A percentile compares a stretch with the other conserved stretches of the same genome.
Conservation (phyloP, 495 filamentous ascomycete species). For the Cudoniella acicularis region DNA sequence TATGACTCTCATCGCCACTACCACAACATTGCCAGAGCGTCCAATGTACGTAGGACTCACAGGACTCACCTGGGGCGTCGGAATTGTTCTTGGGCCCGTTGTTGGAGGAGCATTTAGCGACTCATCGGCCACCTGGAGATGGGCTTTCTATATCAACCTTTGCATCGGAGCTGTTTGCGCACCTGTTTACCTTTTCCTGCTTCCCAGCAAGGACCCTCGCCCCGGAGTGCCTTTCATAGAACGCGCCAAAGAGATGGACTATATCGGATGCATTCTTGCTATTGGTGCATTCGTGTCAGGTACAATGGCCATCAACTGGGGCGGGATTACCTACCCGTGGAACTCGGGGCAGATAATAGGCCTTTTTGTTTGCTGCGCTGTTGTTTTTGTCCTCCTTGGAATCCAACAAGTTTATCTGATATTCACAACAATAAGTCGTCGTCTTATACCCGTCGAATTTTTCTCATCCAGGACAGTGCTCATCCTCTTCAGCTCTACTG, state of each 20-base stretch:
- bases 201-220: slow-evolving; percentile 47
- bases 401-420: slow-evolving; percentile 50
- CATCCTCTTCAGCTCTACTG: slow-evolving; percentile 40
- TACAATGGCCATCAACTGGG: slow-evolving; percentile 53
- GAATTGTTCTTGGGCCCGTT: slow-evolving; percentile 54
- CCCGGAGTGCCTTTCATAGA: slow-evolving; percentile 31
- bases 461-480: slow-evolving; percentile 38
- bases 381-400: slow-evolving; percentile 45
- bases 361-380: slow-evolving; percentile 46
- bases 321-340: slow-evolving; percentile 53
- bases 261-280: slow-evolving; percentile 40
- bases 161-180: slow-evolving; percentile 48
- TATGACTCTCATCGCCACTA: slow-evolving; percentile 40
- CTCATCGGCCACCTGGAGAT: slow-evolving; percentile 51
- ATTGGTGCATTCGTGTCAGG: slow-evolving; percentile 38
- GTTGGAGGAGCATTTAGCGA: slow-evolving; percentile 62
- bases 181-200: slow-evolving; percentile 53
- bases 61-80: slow-evolving; percentile 46
- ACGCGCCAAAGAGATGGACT: slow-evolving; percentile 40
- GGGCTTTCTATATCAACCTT: slow-evolving; percentile 75
- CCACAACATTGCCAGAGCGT: slow-evolving; percentile 41
- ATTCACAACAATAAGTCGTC: slow-evolving; percentile 41
- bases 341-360: slow-evolving; percentile 48
- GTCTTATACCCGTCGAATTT: slow-evolving; percentile 54
- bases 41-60: slow-evolving; percentile 42